Conservation (phyloP, 2,329 filamentous ascomycete genomes). For the Ophiostoma perfectum region DNA sequence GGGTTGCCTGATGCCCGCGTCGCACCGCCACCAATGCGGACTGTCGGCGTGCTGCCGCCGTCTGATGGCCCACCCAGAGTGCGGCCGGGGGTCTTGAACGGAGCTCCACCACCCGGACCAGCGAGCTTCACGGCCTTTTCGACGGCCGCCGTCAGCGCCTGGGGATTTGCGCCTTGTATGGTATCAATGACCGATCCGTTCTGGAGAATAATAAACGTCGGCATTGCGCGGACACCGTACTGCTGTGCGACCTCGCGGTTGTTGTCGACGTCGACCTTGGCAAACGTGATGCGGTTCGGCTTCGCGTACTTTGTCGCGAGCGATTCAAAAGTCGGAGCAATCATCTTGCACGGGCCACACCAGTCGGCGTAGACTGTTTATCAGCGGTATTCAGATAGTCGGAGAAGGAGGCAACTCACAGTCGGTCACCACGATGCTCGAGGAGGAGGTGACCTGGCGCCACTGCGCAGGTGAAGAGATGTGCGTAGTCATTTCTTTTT, state of each 20-base stretch:
- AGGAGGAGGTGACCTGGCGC: conserved; percentile 63
- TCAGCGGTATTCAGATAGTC: conserved; percentile 8
- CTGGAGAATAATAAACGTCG: conserved; percentile 90
- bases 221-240: conserved; percentile 81
- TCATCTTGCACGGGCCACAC: conserved; percentile 90
- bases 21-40: conserved; percentile 21
- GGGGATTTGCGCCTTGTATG: conserved; percentile 74
- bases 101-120: conserved; percentile 36
- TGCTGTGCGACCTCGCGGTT: conserved; percentile 71
- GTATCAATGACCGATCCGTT: conserved; percentile 66
- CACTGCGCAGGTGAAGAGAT: conserved; percentile 67
- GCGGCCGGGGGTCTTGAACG: conserved; percentile 52
- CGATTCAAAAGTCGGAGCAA: conserved; percentile 82
- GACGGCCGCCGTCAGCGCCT: conserved; percentile 69
- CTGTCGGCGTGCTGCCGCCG: conserved; percentile 17
- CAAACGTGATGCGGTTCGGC: conserved; percentile 78
- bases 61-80: conserved; percentile 45
- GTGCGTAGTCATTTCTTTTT: conserved; percentile 44
- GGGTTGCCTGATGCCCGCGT: conserved; percentile 11
- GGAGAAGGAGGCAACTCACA: conserved; percentile 47
- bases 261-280: conserved; percentile 84
- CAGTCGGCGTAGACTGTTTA: conserved; percentile 82
- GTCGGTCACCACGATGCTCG: conserved; percentile 79
- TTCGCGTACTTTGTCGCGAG: conserved; percentile 74
- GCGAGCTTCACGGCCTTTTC: conserved; percentile 60